These are phyloP conservation scores for Fragaria nilgerrensis DNA, from an alignment of 306 rosid genomes.

Conservation along the genomic window DNA sequence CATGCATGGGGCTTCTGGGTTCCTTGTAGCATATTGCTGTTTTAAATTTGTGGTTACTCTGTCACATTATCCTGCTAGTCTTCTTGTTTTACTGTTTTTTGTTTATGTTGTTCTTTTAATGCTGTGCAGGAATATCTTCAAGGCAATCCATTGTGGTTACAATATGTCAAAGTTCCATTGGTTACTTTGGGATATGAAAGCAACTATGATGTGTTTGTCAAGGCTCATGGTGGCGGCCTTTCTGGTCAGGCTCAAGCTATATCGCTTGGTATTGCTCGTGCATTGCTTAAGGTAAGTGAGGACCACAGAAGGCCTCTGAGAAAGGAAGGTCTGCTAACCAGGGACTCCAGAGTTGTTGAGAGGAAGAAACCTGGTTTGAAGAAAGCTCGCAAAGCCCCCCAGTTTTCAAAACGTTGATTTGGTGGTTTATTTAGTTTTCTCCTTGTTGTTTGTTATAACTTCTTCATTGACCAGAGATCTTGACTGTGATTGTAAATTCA, in stretches of 20 bases:
- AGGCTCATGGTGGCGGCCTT: slow-evolving; percentile 93
- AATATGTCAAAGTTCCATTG: slow-evolving; percentile 72
- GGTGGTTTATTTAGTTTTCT: slow-evolving; percentile 11
- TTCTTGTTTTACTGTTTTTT: neutral
- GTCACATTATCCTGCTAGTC: neutral
- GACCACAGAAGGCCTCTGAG: slow-evolving; percentile 75
- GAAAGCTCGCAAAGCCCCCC: slow-evolving; percentile 99
- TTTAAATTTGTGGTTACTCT: neutral
- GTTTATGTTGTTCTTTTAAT: neutral
- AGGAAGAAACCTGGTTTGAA: slow-evolving; percentile 93
- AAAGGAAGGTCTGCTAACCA: slow-evolving; percentile 86
- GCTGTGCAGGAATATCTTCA: slow-evolving; percentile 81
- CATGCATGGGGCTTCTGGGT: neutral
- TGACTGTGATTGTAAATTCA: neutral
- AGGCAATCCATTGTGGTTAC: slow-evolving; percentile 93
- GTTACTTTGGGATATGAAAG: slow-evolving; percentile 75
- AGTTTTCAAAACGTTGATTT: slow-evolving; percentile 82
- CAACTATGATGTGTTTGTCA: slow-evolving; percentile 82
- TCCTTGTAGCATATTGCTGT: neutral
- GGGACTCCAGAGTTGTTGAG: slow-evolving; percentile 94
- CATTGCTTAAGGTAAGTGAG: slow-evolving; percentile 81
- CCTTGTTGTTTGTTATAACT: neutral
- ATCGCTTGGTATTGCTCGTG: slow-evolving; percentile 92
- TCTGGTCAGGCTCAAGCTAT: slow-evolving; percentile 98
- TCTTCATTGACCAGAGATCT: neutral